These are phyloP conservation scores for Colletotrichum lindemuthianum DNA, from an alignment of 2,329 filamentous ascomycete genomes.

Conservation along the genomic window DNA sequence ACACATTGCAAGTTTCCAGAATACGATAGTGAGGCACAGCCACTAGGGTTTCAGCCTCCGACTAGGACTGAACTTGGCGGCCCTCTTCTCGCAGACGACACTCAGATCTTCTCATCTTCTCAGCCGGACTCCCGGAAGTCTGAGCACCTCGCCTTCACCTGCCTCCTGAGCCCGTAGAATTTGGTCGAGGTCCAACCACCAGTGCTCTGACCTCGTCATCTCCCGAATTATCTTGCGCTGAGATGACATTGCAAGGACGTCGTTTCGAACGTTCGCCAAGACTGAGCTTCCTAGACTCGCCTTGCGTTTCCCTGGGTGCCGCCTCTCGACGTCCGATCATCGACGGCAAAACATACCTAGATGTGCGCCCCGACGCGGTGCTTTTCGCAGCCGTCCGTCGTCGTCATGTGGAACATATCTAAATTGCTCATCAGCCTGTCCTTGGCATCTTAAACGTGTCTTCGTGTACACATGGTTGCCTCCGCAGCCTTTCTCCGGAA, in stretches of 20 bases:
- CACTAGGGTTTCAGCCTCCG: constrained; percentile 35
- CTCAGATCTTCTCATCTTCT: constrained; percentile 13
- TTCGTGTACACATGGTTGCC: neutral
- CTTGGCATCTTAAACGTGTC: neutral
- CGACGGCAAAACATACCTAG: constrained; percentile 14
- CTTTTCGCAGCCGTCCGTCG: constrained; percentile 11
- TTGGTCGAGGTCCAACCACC: constrained; percentile 15
- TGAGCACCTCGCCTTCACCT: constrained; percentile 33
- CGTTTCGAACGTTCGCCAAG: constrained; percentile 21
- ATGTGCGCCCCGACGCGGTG: constrained; percentile 19
- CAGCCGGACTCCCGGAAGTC: constrained; percentile 20
- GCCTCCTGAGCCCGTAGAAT: constrained; percentile 19
- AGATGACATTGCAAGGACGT: constrained; percentile 27
- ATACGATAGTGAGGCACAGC: constrained; percentile 17
- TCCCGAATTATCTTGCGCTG: neutral
- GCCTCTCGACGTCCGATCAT: constrained; percentile 21
- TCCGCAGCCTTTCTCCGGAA: neutral
- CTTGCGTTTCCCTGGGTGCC: constrained; percentile 25
- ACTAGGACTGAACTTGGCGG: constrained; percentile 33
- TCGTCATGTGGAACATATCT: constrained; percentile 26
- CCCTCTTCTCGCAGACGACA: constrained; percentile 14
- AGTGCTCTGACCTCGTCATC: constrained; percentile 30
- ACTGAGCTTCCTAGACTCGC: constrained; percentile 30
- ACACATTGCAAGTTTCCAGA: constrained; percentile 23
- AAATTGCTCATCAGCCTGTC: constrained; percentile 1